A percentile compares a stretch with the other conserved stretches of the same genome.
Conservation (phyloP, 2,329 filamentous ascomycete genomes). For the Penicillium polonicum region DNA sequence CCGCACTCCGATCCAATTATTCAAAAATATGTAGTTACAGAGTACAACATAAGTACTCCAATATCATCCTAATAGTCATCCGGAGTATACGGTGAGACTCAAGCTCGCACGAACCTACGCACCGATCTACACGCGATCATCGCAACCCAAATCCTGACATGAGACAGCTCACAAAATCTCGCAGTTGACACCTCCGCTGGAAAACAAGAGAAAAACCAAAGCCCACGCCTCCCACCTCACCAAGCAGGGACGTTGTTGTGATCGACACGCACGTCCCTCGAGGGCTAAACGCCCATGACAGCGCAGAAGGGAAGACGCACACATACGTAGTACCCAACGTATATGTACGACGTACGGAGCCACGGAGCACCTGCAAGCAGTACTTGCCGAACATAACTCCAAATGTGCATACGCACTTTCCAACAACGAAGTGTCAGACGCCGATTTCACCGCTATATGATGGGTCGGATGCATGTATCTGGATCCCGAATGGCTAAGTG, state of each 20-base stretch:
- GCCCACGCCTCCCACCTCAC: neutral
- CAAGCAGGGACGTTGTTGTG: neutral
- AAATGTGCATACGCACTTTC: neutral
- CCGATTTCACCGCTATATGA: constrained; percentile 36
- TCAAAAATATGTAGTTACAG: neutral
- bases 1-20: constrained; percentile 5
- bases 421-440: neutral
- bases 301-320: neutral
- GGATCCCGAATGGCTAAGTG: neutral
- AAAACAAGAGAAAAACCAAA: neutral
- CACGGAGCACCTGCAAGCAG: neutral
- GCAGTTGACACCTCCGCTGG: constrained; percentile 18
- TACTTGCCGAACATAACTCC: neutral
- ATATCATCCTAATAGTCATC: neutral
- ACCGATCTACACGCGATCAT: constrained; percentile 14
- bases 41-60: neutral
- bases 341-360: neutral
- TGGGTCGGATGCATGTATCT: constrained; percentile 19
- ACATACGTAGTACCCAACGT: neutral
- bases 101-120: neutral
- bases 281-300: neutral
- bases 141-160: constrained; percentile 21
- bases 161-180: constrained; percentile 22
- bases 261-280: neutral
- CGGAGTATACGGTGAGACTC: neutral